Conservation (phyloP, 129 eudicot species). For the Flaveria robusta region DNA sequence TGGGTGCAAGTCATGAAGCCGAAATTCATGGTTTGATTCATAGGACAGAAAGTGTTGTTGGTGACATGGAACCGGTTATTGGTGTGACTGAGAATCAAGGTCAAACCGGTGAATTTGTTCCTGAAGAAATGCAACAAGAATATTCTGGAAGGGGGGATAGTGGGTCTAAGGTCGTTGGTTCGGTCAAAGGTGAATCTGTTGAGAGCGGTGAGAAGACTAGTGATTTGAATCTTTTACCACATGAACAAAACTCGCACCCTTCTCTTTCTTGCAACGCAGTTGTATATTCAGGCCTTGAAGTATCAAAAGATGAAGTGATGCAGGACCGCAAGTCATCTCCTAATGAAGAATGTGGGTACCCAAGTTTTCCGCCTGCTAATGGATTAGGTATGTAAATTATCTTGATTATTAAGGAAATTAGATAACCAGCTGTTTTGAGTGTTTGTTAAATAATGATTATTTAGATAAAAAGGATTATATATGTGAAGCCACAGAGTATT, state of each 20-base stretch:
- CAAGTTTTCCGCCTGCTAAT: slow-evolving; percentile 53
- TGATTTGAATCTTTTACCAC: slow-evolving; percentile 48
- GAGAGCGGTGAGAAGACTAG: slow-evolving; percentile 87
- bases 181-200: slow-evolving; percentile 77
- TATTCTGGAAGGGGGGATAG: slow-evolving; percentile 89
- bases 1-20: slow-evolving; percentile 98
- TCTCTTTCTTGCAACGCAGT: slow-evolving; percentile 95
- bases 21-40: slow-evolving; percentile 86
- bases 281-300: slow-evolving; percentile 80
- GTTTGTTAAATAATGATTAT: not conserved
- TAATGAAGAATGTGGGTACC: slow-evolving; percentile 63
- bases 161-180: slow-evolving; percentile 80
- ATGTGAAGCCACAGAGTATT: not conserved
- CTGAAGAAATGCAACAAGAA: slow-evolving; percentile 69
- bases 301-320: slow-evolving; percentile 86
- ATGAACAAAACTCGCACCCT: slow-evolving; percentile 69
- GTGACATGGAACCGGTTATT: slow-evolving; percentile 78
- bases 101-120: slow-evolving; percentile 79
- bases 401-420: not conserved
- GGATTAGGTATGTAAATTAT: slow-evolving; percentile 44
- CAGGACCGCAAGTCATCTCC: slow-evolving; percentile 69
- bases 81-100: slow-evolving; percentile 88
- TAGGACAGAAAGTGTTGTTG: slow-evolving; percentile 72
- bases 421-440: not conserved
- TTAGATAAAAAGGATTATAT: not conserved